Conservation (phyloP, 2,329 filamentous ascomycete genomes). For the Cordyceps cateniannulata region DNA sequence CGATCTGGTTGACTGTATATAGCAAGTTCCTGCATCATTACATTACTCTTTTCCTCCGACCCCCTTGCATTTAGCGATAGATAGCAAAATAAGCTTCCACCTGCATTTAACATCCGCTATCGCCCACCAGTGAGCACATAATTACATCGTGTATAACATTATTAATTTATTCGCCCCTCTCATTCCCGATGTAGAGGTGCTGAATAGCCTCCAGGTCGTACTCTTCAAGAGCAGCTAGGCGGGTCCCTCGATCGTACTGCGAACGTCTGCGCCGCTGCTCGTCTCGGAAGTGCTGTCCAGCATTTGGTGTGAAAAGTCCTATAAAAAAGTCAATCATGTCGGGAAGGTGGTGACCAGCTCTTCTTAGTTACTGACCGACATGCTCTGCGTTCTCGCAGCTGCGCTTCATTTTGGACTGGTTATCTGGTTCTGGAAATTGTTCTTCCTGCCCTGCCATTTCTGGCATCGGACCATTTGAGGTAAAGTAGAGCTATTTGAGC, state of each 20-base stretch:
- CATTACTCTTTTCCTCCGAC: neutral
- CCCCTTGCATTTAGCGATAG: constrained; percentile 8
- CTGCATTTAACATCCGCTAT: neutral
- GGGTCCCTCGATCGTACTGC: constrained; percentile 75
- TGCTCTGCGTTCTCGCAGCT: constrained; percentile 83
- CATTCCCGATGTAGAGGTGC: constrained; percentile 26
- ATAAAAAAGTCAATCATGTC: neutral
- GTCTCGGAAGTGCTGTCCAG: constrained; percentile 64
- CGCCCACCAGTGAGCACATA: neutral
- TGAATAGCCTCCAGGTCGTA: constrained; percentile 45
- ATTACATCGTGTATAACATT: constrained; percentile 9
- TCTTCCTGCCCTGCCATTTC: constrained; percentile 64
- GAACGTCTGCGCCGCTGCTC: constrained; percentile 72
- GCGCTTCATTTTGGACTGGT: constrained; percentile 78
- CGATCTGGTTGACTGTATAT: constrained; percentile 6
- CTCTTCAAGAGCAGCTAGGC: constrained; percentile 61
- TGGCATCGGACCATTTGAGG: constrained; percentile 39
- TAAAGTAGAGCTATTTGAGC: constrained; percentile 42
- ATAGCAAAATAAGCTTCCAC: constrained; percentile 1
- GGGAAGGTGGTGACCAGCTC: neutral
- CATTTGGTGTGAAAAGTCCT: constrained; percentile 77
- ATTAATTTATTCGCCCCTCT: neutral
- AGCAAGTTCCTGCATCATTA: constrained; percentile 6
- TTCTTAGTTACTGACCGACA: constrained; percentile 54
- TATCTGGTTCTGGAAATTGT: constrained; percentile 71